Evolutionary conservation across 306 rosid species (phyloP).

Genomic region (Cicer cuneatum): DNA sequence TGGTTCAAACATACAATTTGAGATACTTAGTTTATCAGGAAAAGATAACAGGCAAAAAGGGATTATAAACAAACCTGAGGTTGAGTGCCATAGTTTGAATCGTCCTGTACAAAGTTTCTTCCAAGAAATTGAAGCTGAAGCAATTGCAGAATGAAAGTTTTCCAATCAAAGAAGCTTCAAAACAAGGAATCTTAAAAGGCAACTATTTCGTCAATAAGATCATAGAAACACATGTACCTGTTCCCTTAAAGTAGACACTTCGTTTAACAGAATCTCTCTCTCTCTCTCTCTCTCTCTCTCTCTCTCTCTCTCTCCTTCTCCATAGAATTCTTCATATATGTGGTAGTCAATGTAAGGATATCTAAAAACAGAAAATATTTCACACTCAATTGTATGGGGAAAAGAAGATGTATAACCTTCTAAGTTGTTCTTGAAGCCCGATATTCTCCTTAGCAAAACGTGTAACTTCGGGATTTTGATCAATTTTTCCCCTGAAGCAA

Average conservation of each 20-base stretch:
- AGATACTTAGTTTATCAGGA: slow-evolving; percentile 1
- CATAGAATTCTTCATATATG: slow-evolving; percentile 94
- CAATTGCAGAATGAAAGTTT: too few relatives aligned
- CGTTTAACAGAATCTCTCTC: slow-evolving; percentile 67
- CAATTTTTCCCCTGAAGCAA: slow-evolving; percentile 82
- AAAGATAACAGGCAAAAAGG: slow-evolving; percentile 5
- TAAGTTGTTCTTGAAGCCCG: slow-evolving; percentile 90
- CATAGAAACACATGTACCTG: too few relatives aligned
- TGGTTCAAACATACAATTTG: slow-evolving; percentile 28
- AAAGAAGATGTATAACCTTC: slow-evolving; percentile 64
- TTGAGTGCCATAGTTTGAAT: too few relatives aligned
- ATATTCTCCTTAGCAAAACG: slow-evolving; percentile 92
- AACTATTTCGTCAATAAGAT: too few relatives aligned
- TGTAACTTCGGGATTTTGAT: slow-evolving; percentile 92
- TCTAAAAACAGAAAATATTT: slow-evolving; percentile 14
- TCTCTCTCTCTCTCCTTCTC: slow-evolving; percentile 93
- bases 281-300: too few relatives aligned
- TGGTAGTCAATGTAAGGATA: slow-evolving; percentile 37
- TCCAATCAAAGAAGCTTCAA: too few relatives aligned
- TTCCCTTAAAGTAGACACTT: slow-evolving; percentile 74
- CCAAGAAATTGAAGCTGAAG: too few relatives aligned
- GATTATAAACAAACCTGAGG: slow-evolving; percentile 60
- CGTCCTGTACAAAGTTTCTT: too few relatives aligned
- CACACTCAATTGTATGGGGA: slow-evolving; percentile 1
- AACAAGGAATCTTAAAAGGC: too few relatives aligned